Evolutionary conservation across 2,329 filamentous ascomycete genomes (phyloP), one percentile per base, ranked within the genome.

Genomic region (Trichoderma afroharzianum): DNA sequence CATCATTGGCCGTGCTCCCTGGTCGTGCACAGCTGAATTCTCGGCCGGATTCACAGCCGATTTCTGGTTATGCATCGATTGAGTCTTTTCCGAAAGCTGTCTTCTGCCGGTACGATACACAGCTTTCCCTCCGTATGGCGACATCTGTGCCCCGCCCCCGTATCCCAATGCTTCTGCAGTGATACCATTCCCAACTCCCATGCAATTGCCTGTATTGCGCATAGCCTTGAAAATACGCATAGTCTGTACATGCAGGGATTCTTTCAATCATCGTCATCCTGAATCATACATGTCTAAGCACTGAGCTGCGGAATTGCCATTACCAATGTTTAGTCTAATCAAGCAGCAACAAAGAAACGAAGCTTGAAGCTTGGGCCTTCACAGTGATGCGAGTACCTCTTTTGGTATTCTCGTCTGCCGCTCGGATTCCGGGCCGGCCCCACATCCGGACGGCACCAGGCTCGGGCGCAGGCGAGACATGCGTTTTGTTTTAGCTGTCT

Each of bases 371-470:
- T 50, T 21, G 43, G 43, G 11, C 43, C 43, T 32, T 6, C 55
- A 32, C 2, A 32, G n/a, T 12, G 30, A 9, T n/a, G 24, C 5
- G 24, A 15, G 26, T 59, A 59, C 55, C 55, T 59, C 8, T 32
- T 28, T 57, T 9, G 32, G 47, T n/a, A 55, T 28, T 24, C 30
- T 36, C 15, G 47, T 26, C 18, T 43, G 55, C 63, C 63, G 63
- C 50, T 67, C 63, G 50, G 63, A 57, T 57, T 67, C 63, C 63
- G 63, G 63, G 26, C 50, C 63, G 63, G 63, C 63, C 63, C 63
- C 63, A 67, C 63, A n/a, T 8, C 63, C 63, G 63, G 63, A n/a
- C 36, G 61, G 61, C 36, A 33, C 36, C 36, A 63, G 63, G 43
- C 21, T 67, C 50, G 63, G 63, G 43, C 11, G 39, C 15, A 18